These are phyloP conservation scores for Platanthera zijinensis DNA, from an alignment of 106 monocot species.

Conservation along the genomic window DNA sequence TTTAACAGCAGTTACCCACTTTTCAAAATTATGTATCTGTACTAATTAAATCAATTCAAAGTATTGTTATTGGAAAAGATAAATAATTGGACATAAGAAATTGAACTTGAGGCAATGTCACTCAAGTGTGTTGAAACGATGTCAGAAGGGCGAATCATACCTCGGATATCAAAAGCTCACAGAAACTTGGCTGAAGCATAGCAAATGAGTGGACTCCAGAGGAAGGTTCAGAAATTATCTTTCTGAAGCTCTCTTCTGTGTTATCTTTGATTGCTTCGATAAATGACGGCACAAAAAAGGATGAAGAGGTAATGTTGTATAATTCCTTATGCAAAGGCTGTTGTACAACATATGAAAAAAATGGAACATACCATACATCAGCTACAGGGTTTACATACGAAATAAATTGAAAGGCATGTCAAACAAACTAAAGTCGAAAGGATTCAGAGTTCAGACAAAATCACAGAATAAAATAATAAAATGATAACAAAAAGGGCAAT, in stretches of 20 bases:
- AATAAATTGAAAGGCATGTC: not conserved
- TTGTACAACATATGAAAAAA: conserved; percentile 12
- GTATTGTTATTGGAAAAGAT: conserved; percentile 10
- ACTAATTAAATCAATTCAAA: conserved; percentile 2
- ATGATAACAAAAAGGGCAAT: not conserved
- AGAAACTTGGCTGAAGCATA: conserved; percentile 86
- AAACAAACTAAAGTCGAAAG: not conserved
- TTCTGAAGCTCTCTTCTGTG: conserved; percentile 74
- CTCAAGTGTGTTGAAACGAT: not conserved
- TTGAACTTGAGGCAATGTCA: not conserved
- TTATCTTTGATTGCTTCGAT: conserved; percentile 60
- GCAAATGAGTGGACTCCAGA: conserved; percentile 83
- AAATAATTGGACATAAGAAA: not conserved
- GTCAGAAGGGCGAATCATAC: conserved; percentile 25
- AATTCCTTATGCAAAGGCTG: conserved; percentile 82
- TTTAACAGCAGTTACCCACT: conserved; percentile 56
- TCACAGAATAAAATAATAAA: not conserved
- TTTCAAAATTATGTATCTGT: conserved; percentile 90
- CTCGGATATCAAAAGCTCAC: conserved; percentile 78
- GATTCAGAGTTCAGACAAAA: not conserved
- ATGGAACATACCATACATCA: not conserved
- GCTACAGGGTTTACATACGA: not conserved
- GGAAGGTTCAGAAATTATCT: conserved; percentile 72
- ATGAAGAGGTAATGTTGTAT: conserved; percentile 51
- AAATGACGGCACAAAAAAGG: conserved; percentile 80